phyloP scores from a whole-genome alignment of 805 yeast species.

The Yarrowia keelungensis region DNA sequence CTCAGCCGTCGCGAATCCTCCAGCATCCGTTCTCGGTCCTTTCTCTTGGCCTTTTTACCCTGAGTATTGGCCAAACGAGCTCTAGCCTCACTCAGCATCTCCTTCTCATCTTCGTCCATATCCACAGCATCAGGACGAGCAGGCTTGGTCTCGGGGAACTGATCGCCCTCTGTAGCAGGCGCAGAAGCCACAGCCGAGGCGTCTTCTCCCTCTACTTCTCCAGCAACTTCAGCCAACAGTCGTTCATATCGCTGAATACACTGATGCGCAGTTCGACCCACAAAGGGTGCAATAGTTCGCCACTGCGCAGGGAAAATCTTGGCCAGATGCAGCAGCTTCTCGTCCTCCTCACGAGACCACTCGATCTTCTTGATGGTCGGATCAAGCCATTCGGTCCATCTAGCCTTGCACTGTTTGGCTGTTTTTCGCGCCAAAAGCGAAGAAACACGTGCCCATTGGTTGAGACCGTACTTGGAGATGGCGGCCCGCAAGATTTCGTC shows the following conservation, averaged over 20 bases:
- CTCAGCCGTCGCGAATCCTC: conserved; percentile 81
- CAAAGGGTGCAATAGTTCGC: conserved; percentile 83
- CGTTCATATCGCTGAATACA: conserved; percentile 85
- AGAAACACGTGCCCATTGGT: conserved; percentile 93
- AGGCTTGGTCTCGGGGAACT: conserved; percentile 76
- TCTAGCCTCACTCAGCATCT: conserved; percentile 93
- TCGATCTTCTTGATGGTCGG: conserved; percentile 69
- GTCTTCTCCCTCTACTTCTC: conserved; percentile 47
- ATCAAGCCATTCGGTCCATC: conserved; percentile 90
- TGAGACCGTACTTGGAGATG: conserved; percentile 88
- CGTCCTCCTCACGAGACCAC: conserved; percentile 83
- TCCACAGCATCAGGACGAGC: conserved; percentile 83
- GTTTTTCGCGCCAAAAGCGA: conserved; percentile 84
- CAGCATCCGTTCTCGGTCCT: conserved; percentile 81
- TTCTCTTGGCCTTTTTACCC: conserved; percentile 93
- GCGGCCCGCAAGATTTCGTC: conserved; percentile 92
- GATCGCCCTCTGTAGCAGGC: conserved; percentile 56
- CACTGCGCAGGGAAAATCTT: conserved; percentile 87
- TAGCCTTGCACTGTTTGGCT: conserved; percentile 88
- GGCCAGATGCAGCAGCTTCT: conserved; percentile 68
- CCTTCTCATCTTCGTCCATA: conserved; percentile 85
- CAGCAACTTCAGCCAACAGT: conserved; percentile 62
- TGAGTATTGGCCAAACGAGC: conserved; percentile 91
- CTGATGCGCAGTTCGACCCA: conserved; percentile 86
- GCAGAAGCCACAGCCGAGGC: conserved; percentile 53